phyloP scores from a whole-genome alignment of 306 rosid species.

The Cucurbita pepo region DNA sequence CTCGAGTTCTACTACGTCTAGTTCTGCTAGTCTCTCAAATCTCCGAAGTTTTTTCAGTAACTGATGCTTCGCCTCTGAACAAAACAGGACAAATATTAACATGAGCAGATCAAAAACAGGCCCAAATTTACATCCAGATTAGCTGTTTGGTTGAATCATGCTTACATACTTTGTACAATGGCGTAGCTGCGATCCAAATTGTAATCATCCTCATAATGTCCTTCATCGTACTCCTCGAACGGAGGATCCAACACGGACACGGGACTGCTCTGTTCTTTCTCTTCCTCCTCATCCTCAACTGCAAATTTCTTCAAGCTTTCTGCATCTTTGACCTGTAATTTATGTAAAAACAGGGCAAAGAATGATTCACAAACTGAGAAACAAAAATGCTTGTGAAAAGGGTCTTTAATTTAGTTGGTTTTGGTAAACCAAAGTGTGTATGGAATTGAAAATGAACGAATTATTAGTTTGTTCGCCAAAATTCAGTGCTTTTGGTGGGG shows the following conservation, averaged over 20 bases:
- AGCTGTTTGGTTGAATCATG: background rate
- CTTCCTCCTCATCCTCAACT: conserved; percentile 45
- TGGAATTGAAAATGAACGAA: background rate
- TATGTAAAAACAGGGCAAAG: background rate
- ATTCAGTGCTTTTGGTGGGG: background rate
- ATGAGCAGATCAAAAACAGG: background rate
- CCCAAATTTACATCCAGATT: background rate
- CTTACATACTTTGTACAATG: conserved; percentile 67
- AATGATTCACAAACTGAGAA: background rate
- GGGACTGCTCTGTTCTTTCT: conserved; percentile 89
- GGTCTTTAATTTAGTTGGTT: background rate
- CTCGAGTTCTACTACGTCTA: conserved; percentile 74
- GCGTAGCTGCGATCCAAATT: conserved; percentile 77
- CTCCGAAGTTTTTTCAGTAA: conserved; percentile 60
- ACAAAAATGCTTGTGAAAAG: background rate
- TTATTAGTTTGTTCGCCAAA: background rate
- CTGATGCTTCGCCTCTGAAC: conserved; percentile 63
- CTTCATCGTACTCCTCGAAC: conserved; percentile 52
- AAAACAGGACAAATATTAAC: background rate
- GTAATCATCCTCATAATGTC: conserved; percentile 19
- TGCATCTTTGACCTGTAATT: conserved; percentile 24
- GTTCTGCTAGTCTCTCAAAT: conserved; percentile 72
- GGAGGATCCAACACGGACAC: conserved; percentile 90
- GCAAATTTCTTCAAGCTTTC: conserved; percentile 28
- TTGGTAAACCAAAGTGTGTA: background rate